Evolutionary conservation across 192 early-diverging fungal genomes (phyloP).

Genomic region (Coemansia sp.): DNA sequence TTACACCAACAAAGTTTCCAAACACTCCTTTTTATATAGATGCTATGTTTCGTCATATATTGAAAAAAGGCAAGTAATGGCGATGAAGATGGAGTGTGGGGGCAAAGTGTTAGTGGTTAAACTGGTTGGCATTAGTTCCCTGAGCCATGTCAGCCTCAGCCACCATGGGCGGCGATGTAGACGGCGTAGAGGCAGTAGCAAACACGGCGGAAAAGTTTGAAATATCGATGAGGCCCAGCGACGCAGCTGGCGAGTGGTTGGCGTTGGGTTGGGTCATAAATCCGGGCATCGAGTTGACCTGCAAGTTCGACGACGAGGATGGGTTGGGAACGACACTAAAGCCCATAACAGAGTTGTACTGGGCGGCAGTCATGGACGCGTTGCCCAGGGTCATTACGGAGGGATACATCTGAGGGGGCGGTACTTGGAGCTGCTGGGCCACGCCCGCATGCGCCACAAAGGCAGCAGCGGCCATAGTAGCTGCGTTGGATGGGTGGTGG

Average conservation of each 20-base stretch:
- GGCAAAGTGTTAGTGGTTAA: background rate
- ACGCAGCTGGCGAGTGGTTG: conserved; percentile 9
- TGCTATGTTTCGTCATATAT: background rate
- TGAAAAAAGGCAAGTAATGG: background rate
- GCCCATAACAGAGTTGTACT: conserved; percentile 25
- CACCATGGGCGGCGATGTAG: background rate
- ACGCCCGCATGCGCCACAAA: conserved; percentile 36
- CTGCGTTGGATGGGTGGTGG: conserved; percentile 22
- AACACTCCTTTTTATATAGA: background rate
- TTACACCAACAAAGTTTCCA: background rate
- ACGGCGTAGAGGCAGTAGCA: conserved; percentile 14
- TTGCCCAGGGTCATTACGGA: background rate
- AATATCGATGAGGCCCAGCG: conserved; percentile 38
- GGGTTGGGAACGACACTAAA: conserved; percentile 4
- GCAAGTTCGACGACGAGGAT: conserved; percentile 22
- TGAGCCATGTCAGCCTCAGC: background rate
- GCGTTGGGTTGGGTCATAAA: conserved; percentile 16
- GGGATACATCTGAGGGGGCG: background rate
- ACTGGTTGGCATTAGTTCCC: background rate
- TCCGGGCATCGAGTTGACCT: conserved; percentile 40
- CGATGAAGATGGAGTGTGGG: background rate
- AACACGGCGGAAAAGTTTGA: conserved; percentile 38
- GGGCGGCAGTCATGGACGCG: conserved; percentile 17
- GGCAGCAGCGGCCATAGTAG: conserved; percentile 28
- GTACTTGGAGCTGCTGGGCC: conserved; percentile 25